Conservation (phyloP, 2,329 filamentous ascomycete species). For the Colletotrichum tropicale region DNA sequence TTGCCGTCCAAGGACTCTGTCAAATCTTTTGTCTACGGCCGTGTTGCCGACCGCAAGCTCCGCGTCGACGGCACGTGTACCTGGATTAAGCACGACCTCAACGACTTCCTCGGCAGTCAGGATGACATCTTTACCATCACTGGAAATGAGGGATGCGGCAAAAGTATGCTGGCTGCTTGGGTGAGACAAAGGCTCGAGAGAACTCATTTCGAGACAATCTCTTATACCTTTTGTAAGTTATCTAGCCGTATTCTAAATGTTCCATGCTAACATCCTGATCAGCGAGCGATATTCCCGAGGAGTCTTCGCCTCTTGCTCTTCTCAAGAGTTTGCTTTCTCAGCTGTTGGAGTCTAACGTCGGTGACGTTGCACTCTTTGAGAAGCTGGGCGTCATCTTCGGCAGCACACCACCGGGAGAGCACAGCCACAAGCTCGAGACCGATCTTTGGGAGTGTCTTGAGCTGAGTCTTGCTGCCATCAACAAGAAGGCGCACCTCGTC, state of each 20-base stretch:
- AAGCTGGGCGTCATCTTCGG: conserved; percentile 32
- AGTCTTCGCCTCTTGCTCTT: conserved; percentile 33
- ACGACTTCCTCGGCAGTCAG: conserved; percentile 36
- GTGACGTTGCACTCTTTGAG: conserved; percentile 37
- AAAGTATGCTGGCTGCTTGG: conserved; percentile 43
- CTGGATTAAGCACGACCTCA: conserved; percentile 39
- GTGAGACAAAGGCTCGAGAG: conserved; percentile 42
- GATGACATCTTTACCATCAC: conserved; percentile 39
- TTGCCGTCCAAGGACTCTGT: conserved; percentile 25
- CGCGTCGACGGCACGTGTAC: conserved; percentile 43
- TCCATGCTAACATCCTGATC: too few relatives aligned
- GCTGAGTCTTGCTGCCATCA: conserved; percentile 33
- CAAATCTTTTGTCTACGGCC: conserved; percentile 36
- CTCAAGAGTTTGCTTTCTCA: conserved; percentile 41
- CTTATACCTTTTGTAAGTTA: conserved; percentile 40
- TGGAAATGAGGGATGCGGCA: conserved; percentile 36
- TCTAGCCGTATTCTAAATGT: too few relatives aligned
- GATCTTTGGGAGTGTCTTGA: conserved; percentile 39
- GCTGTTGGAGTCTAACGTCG: conserved; percentile 41
- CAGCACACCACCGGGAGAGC: conserved; percentile 24
- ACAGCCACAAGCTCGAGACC: conserved; percentile 28
- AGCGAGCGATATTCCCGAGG: conserved; percentile 32
- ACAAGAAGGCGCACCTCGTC: conserved; percentile 30
- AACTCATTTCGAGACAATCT: conserved; percentile 36
- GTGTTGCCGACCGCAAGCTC: conserved; percentile 39